Evolutionary conservation across 2,329 filamentous ascomycete genomes (phyloP).

Genomic region (Clonostachys rhizophaga): DNA sequence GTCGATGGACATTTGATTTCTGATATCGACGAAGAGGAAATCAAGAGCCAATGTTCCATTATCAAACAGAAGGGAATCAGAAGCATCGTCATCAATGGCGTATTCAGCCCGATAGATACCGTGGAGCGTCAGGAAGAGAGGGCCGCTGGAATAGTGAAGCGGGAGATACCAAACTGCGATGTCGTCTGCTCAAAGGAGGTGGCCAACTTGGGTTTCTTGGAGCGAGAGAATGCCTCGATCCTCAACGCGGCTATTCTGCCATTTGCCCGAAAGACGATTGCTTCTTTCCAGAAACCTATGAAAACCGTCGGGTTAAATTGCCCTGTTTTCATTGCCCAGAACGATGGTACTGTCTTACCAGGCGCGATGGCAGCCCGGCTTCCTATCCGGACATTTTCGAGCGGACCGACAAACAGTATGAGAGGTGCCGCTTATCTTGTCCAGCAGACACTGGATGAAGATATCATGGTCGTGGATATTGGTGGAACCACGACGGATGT

Average conservation of each 20-base stretch:
- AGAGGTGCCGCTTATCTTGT: constrained; percentile 57
- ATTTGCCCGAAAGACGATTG: constrained; percentile 53
- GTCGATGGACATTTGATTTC: constrained; percentile 43
- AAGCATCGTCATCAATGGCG: constrained; percentile 40
- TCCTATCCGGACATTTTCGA: constrained; percentile 59
- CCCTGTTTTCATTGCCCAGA: constrained; percentile 57
- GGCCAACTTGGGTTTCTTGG: constrained; percentile 49
- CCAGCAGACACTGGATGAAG: constrained; percentile 25
- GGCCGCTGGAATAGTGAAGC: constrained; percentile 33
- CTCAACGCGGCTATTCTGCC: constrained; percentile 57
- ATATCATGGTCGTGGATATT: constrained; percentile 57
- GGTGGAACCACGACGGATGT: constrained; percentile 65
- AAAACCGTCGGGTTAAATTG: constrained; percentile 41
- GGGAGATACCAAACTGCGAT: constrained; percentile 31
- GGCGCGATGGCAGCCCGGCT: constrained; percentile 46
- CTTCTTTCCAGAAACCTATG: constrained; percentile 48
- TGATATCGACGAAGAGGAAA: constrained; percentile 33
- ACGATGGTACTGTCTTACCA: constrained; percentile 57
- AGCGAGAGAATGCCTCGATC: constrained; percentile 61
- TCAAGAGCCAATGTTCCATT: constrained; percentile 28
- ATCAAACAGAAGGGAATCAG: constrained; percentile 36
- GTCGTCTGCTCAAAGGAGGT: constrained; percentile 47
- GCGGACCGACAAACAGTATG: constrained; percentile 60
- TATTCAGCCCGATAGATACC: constrained; percentile 50
- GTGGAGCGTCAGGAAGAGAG: constrained; percentile 41